A percentile compares a stretch with the other conserved stretches of the same genome.
Conservation (phyloP, 495 filamentous ascomycete genomes). For the Aspergillus avenaceus region DNA sequence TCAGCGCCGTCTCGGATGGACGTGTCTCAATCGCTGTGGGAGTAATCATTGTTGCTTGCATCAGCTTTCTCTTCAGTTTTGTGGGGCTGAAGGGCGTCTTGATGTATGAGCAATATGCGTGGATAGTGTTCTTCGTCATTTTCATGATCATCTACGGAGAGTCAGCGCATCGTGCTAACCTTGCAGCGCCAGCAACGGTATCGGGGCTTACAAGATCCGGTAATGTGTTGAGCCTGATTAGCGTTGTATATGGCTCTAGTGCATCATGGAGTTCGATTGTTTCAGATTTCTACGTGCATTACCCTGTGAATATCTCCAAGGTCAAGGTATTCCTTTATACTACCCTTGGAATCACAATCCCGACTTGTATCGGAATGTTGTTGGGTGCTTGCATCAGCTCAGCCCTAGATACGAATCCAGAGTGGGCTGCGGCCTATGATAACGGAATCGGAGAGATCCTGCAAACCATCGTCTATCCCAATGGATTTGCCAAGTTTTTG, state of each 20-base stretch:
- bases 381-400: slow-evolving; percentile 52
- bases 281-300: slow-evolving; percentile 60
- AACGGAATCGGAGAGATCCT: slow-evolving; percentile 57
- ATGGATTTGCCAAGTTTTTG: slow-evolving; percentile 55
- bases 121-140: slow-evolving; percentile 53
- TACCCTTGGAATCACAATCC: slow-evolving; percentile 39
- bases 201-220: slow-evolving; percentile 39
- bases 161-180: slow-evolving; percentile 43
- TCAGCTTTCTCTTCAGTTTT: slow-evolving; percentile 54
- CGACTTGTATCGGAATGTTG: slow-evolving; percentile 54
- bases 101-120: slow-evolving; percentile 58
- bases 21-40: slow-evolving; percentile 35
- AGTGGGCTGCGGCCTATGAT: slow-evolving; percentile 45
- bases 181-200: slow-evolving; percentile 30
- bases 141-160: slow-evolving; percentile 57
- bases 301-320: slow-evolving; percentile 47
- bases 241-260: slow-evolving; percentile 55
- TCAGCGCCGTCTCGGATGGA: slow-evolving; percentile 33
- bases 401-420: slow-evolving; percentile 42
- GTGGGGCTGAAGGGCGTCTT: slow-evolving; percentile 56
- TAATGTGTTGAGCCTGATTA: slow-evolving; percentile 46
- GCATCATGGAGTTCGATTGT: slow-evolving; percentile 58
- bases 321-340: slow-evolving; percentile 51
- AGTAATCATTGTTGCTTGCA: slow-evolving; percentile 44
- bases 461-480: slow-evolving; percentile 49